phyloP scores from a whole-genome alignment of 2,329 filamentous ascomycete species.

The Cadophora gregata region DNA sequence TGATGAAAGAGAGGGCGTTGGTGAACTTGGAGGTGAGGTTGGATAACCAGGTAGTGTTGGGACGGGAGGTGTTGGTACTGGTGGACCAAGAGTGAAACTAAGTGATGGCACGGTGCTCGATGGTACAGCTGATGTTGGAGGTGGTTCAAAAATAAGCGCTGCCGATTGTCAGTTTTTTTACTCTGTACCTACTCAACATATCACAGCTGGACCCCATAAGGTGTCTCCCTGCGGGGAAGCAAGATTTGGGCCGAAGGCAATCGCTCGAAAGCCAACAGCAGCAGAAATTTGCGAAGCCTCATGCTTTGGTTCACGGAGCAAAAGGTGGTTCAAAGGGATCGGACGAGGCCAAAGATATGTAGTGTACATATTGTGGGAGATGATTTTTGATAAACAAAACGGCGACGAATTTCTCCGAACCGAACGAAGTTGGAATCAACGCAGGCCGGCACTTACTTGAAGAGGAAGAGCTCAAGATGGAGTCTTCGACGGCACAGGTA shows the following conservation, averaged over 20 bases:
- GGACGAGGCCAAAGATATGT: conserved; percentile 5
- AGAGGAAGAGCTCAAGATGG: conserved; percentile 4
- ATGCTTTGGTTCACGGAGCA: not conserved
- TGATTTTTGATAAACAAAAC: conserved; percentile 3
- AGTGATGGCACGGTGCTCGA: not conserved
- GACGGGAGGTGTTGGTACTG: not conserved
- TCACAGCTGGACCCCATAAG: conserved; percentile 3
- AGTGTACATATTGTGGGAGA: not conserved
- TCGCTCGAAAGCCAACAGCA: not conserved
- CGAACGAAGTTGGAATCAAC: not conserved
- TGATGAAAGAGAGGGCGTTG: not conserved
- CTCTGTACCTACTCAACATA: no score
- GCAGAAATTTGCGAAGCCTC: not conserved
- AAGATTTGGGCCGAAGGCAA: conserved; percentile 1
- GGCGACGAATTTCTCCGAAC: not conserved
- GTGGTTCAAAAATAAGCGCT: not conserved
- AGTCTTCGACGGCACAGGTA: conserved; percentile 8
- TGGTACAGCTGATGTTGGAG: not conserved
- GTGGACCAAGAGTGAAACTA: conserved; percentile 7
- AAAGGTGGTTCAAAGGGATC: not conserved
- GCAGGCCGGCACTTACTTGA: conserved; percentile 7
- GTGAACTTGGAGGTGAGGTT: not conserved
- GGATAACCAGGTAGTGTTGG: not conserved
- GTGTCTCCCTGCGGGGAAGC: not conserved
- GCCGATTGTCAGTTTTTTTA: not conserved